Percentiles rank a stretch among this genome's conserved stretches.
These are phyloP conservation scores for Tuctoria greenei DNA, from an alignment of 176 grass and related monocot genomes.

Conservation along the genomic window DNA sequence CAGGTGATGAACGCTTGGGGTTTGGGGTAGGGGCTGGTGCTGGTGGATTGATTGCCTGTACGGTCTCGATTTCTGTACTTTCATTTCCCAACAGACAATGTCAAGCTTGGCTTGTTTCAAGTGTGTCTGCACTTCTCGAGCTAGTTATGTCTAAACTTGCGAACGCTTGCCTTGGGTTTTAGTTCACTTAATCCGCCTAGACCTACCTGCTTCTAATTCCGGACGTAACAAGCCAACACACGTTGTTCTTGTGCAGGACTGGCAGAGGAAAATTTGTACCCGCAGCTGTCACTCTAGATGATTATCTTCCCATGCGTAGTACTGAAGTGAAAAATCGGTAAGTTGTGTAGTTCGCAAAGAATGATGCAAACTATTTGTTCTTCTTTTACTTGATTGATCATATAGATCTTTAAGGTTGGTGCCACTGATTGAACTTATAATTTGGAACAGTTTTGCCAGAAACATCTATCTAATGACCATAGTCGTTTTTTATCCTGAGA, in stretches of 20 bases:
- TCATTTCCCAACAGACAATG: neutral
- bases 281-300: conserved; percentile 52
- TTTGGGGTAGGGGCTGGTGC: too few relatives aligned
- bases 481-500: neutral
- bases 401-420: neutral
- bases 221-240: neutral
- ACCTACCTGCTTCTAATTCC: neutral
- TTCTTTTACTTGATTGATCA: conserved; percentile 12
- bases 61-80: neutral
- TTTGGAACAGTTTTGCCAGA: neutral
- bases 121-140: neutral
- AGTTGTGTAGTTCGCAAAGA: conserved; percentile 11
- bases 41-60: neutral
- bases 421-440: neutral
- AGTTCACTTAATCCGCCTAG: neutral
- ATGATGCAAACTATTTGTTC: neutral
- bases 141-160: too few relatives aligned
- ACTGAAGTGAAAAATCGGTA: conserved; percentile 87
- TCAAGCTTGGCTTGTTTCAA: neutral
- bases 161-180: too few relatives aligned
- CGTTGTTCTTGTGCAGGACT: conserved; percentile 48
- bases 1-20: neutral
- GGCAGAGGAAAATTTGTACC: conserved; percentile 45
- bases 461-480: neutral
- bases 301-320: conserved; percentile 92